Evolutionary conservation across 352 stramenopile species (phyloP), one percentile per base, ranked within the genome.

Genomic region (Phytophthora uliginosa): DNA sequence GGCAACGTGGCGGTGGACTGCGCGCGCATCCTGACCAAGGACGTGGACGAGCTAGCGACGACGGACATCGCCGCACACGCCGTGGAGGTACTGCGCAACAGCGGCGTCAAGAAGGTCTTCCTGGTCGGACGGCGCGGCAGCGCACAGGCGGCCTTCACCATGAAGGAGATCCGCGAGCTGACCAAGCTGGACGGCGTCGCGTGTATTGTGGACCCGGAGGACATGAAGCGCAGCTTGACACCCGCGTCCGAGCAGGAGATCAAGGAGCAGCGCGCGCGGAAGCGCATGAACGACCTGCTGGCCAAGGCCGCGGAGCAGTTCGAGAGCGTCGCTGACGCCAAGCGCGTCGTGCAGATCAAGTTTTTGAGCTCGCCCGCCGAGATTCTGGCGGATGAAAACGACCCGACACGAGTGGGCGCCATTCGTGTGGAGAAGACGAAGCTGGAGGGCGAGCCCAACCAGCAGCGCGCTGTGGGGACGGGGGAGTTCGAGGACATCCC

Each of bases 1-100:
- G 98, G 98, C 6, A 99, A 99, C 76, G 98, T 99, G 17, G 97
- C 97, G 1, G 84, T 99, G 6, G 98, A 99, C 82, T 99, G 96
- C 75, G 97, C 96, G 24, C 87, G 98, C 22, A 92, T 99, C 40
- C 77, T 99, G 26, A 93, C 92, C 57, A 99, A 99, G 78, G 88
- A 84, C 7, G 71, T 91, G 33, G 82, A 92, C 15, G 88, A 97
- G 33, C 85, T 99, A 38, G 81, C 86, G 54, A 85, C 79, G 4
- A 99, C 97, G 0, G 98, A 99, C 79, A 98, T 99, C 62, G 86
- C 96, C 7, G 71, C 84, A 13, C 79, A 97, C 57, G 95, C 97
- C 6, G 79, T 99, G 33, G 77, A 98, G 24, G 84, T 88, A 8
- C 77, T 99, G 7, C 71, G 71, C 36, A 82, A 82, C 48, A 94